Percentiles rank a stretch among this genome's conserved stretches.
These are phyloP conservation scores for Sporothrix humicola DNA, from an alignment of 2,329 filamentous ascomycete genomes.

Conservation along the genomic window DNA sequence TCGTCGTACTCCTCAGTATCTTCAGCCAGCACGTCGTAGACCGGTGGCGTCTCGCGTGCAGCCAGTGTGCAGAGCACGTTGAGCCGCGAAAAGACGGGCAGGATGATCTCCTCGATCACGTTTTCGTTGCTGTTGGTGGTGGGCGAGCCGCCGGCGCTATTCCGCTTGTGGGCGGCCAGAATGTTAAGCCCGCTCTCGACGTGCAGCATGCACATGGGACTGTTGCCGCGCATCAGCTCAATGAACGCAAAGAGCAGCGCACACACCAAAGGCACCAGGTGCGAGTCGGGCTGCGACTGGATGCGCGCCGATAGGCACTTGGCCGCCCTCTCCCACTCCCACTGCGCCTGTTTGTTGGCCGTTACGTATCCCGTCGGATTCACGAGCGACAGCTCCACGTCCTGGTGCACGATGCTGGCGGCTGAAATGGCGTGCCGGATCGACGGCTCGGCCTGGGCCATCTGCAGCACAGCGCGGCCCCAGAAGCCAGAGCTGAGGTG, in stretches of 20 bases:
- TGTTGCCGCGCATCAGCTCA: constrained; percentile 11
- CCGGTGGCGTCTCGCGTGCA: not conserved
- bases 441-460: constrained; percentile 5
- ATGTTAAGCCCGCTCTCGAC: constrained; percentile 5
- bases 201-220: not conserved
- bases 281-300: not conserved
- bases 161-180: not conserved
- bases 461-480: constrained; percentile 7
- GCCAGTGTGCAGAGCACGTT: constrained; percentile 1
- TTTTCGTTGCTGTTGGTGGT: not conserved
- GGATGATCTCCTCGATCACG: constrained; percentile 2
- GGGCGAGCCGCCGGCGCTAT: not conserved
- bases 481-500: not conserved
- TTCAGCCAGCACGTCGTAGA: not conserved
- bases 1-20: not conserved
- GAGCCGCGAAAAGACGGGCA: constrained; percentile 14
- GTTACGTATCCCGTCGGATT: constrained; percentile 20
- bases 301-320: constrained; percentile 11
- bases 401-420: constrained; percentile 8
- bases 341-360: constrained; percentile 2
- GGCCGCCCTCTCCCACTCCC: not conserved
- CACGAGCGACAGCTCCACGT: constrained; percentile 9
- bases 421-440: constrained; percentile 15
- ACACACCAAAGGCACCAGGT: constrained; percentile 23
- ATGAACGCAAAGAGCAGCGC: constrained; percentile 18